phyloP scores from a whole-genome alignment of 768 basidiomycete genomes.

The Naganishia antarctica region DNA sequence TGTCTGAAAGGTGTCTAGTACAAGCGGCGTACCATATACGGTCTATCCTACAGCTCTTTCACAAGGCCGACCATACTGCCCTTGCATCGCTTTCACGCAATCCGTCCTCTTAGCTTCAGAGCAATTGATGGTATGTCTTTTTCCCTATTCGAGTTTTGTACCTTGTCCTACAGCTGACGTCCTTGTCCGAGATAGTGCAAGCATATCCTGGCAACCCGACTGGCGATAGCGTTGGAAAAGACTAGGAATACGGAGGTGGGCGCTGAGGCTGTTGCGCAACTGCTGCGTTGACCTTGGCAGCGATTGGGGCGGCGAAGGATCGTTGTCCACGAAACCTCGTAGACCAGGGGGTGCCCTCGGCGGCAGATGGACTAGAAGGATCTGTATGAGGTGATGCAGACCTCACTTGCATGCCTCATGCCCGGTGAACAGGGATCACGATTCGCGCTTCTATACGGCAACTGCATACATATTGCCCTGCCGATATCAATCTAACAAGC shows the following conservation, averaged over 20 bases:
- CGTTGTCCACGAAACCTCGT: too few relatives aligned
- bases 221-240: conserved; percentile 6
- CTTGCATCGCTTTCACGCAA: conserved; percentile 14
- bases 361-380: too few relatives aligned
- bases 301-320: too few relatives aligned
- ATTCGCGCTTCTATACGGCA: not conserved
- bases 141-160: not conserved
- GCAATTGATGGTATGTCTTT: conserved; percentile 17
- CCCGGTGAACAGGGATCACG: not conserved
- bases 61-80: conserved; percentile 10
- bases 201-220: conserved; percentile 18
- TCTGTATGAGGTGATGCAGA: too few relatives aligned
- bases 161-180: not conserved
- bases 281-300: not conserved
- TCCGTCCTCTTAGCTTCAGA: not conserved
- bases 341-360: too few relatives aligned
- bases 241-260: not conserved
- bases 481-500: not conserved
- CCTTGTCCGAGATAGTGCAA: conserved; percentile 14
- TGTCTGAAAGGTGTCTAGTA: conserved; percentile 22
- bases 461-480: not conserved
- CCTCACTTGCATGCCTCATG: too few relatives aligned
- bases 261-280: conserved; percentile 10
- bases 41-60: conserved; percentile 3
- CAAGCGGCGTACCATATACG: conserved; percentile 16